Base-by-base conservation (phyloP, 176 grass and related monocot species). In the Oryza australiensis region DNA sequence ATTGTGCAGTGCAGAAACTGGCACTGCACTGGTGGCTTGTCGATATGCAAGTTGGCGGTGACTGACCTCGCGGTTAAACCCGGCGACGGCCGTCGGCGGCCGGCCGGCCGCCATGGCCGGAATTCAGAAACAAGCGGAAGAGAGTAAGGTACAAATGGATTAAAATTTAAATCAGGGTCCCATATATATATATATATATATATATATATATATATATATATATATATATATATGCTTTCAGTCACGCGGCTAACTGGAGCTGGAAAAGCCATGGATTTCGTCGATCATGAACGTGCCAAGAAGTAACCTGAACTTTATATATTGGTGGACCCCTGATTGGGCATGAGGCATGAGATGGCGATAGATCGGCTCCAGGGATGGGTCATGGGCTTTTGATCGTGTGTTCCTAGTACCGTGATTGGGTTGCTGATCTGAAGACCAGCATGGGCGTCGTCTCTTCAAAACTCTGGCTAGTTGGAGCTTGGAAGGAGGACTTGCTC, bases 191-290 rank as follows among this genome's bases (percentile, higher is more conserved):
- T n/a, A n/a, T n/a, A n/a, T n/a, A n/a, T n/a, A n/a, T n/a, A n/a
- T n/a, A n/a, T n/a, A n/a, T n/a, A n/a, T n/a, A n/a, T n/a, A n/a
- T n/a, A n/a, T n/a, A n/a, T n/a, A n/a, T n/a, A n/a, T n/a, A n/a
- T n/a, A n/a, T n/a, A n/a, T n/a, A n/a, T n/a, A n/a, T n/a, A n/a
- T n/a, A n/a, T n/a, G n/a, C n/a, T n/a, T n/a, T n/a, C 8, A 8
- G 32, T 53, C 82, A 85, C 63, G 75, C 70, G 77, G 62, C 34
- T 70, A 32, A 46, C 76, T 30, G 35, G 12, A 16, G 6, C 22
- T 33, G 72, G 40, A 76, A 89, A 83, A 78, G 82, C 64, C 75
- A 40, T 84, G 46, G 45, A 67, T 27, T 26, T 23, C 7, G 28
- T 49, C 14, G 3, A 13, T 34, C 43, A 13, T 28, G 32, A 7